Evolutionary conservation across 2,329 filamentous ascomycete species (phyloP).

Genomic region (Apiospora rasikravindrae): DNA sequence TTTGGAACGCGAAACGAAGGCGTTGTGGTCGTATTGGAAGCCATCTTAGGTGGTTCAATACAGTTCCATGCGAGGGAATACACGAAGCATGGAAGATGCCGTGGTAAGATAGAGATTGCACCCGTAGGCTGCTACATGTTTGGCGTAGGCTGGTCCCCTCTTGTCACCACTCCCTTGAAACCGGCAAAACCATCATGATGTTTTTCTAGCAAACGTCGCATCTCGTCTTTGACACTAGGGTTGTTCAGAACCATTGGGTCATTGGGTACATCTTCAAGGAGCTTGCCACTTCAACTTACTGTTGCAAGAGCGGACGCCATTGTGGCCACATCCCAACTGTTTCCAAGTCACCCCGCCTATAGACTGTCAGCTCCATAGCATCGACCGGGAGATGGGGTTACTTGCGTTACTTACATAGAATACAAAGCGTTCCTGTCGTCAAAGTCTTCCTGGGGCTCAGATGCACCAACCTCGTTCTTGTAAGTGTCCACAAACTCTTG

Average conservation of each 20-base stretch:
- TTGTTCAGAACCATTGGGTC: not conserved
- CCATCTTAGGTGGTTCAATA: too few species aligned
- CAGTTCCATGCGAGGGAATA: too few species aligned
- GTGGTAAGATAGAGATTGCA: too few species aligned
- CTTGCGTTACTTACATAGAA: not conserved
- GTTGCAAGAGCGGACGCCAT: not conserved
- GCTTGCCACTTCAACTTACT: not conserved
- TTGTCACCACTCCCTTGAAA: not conserved
- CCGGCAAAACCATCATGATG: not conserved
- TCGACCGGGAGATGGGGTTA: not conserved
- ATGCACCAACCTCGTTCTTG: not conserved
- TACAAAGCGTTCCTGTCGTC: not conserved
- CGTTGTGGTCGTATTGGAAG: too few species aligned
- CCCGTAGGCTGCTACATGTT: not conserved
- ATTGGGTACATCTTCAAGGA: not conserved
- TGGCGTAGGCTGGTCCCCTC: not conserved
- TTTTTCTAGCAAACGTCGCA: not conserved
- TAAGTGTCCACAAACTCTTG: not conserved
- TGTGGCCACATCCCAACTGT: not conserved
- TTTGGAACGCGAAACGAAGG: too few species aligned
- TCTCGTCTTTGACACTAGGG: slow-evolving; percentile 1
- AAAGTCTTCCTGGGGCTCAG: not conserved
- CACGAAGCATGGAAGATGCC: too few species aligned
- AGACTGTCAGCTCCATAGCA: not conserved
- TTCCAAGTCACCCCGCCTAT: not conserved